These are phyloP conservation scores for Elaeis guineensis DNA, from an alignment of 176 grass and related monocot genomes.

Conservation along the genomic window DNA sequence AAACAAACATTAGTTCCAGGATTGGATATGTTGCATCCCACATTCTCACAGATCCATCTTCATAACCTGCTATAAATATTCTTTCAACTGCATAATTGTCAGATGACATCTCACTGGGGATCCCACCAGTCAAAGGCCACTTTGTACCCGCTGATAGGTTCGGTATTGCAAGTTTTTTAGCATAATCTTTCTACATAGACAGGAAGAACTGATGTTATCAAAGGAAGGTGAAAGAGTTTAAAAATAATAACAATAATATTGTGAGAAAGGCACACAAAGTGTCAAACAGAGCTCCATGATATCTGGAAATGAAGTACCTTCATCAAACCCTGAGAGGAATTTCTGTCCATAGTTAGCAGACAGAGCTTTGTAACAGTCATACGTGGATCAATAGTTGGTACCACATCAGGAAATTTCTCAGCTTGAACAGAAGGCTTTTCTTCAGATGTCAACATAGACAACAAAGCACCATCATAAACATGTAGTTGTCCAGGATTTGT, in stretches of 20 bases:
- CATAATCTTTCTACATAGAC: slow-evolving; percentile 50
- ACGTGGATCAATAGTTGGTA: slow-evolving; percentile 72
- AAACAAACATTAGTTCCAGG: slow-evolving; percentile 62
- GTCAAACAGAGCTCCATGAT: too few relatives aligned
- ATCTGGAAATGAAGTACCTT: slow-evolving; percentile 36
- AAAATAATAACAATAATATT: neutral
- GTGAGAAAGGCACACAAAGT: too few relatives aligned
- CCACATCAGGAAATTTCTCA: slow-evolving; percentile 66
- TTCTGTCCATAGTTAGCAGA: slow-evolving; percentile 27
- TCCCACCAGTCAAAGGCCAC: slow-evolving; percentile 96
- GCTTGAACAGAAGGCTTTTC: slow-evolving; percentile 32
- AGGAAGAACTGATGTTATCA: neutral
- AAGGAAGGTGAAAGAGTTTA: neutral
- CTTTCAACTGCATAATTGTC: slow-evolving; percentile 57
- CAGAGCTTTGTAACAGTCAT: slow-evolving; percentile 67
- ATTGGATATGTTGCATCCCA: slow-evolving; percentile 89
- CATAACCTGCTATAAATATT: slow-evolving; percentile 78
- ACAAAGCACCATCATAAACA: slow-evolving; percentile 68
- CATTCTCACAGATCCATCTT: slow-evolving; percentile 97
- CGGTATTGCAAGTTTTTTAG: slow-evolving; percentile 24
- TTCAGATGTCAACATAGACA: slow-evolving; percentile 52
- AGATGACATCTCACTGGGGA: slow-evolving; percentile 77
- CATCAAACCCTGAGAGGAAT: slow-evolving; percentile 43
- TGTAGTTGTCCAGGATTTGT: slow-evolving; percentile 89
- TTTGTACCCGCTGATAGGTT: slow-evolving; percentile 47